Base-by-base conservation (phyloP, 495 filamentous ascomycete species). In the Lepraria neglecta region DNA sequence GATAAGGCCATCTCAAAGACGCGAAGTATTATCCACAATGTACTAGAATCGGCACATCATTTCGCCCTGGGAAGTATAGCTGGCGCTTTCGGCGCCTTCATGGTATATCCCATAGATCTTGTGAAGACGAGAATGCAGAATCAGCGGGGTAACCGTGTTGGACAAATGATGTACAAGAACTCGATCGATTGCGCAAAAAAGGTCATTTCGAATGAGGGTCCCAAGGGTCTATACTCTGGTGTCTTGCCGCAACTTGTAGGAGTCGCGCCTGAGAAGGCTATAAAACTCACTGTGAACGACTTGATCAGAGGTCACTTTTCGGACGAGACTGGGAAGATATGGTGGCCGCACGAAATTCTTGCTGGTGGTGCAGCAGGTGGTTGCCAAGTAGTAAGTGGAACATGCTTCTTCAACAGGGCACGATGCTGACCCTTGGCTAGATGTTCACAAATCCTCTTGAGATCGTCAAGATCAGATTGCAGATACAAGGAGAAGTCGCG, bases 121-220 rank as follows among this genome's bases (percentile, higher is more conserved):
- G 94, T 98, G 64, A 98, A 98, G 82, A 98, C 94, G 10, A 85
- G 94, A 40, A 91, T 98, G 91, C 94, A 98, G 73, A 98, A 97
- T 75, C 94, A 98, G 76, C 83, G 94, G 56, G 84, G 82, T 38
- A 81, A 78, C 19, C 80, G 87, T 28, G 89, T 91, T 4, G 94
- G 94, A 63, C 84, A 96, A 73, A 74, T 88, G 61, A 76, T 97
- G 64, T 98, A 98, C 74, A 96, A 92, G 72, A 98, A 98, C 77
- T 96, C 91, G 27, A 68, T 96, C 35, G 94, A 98, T 69, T 98
- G 94, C 72, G 88, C 89, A 10, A 83, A 76, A 69, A 97, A 97
- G 74, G 94, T 98, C 19, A 83, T 98, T 45, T 82, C 82, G 47
- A 95, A 97, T 70, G 94, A 98, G 73, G 94, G 94, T 63, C 83